Base-by-base conservation (phyloP, 2,329 filamentous ascomycete genomes). In the Dactylellina haptotyla region DNA sequence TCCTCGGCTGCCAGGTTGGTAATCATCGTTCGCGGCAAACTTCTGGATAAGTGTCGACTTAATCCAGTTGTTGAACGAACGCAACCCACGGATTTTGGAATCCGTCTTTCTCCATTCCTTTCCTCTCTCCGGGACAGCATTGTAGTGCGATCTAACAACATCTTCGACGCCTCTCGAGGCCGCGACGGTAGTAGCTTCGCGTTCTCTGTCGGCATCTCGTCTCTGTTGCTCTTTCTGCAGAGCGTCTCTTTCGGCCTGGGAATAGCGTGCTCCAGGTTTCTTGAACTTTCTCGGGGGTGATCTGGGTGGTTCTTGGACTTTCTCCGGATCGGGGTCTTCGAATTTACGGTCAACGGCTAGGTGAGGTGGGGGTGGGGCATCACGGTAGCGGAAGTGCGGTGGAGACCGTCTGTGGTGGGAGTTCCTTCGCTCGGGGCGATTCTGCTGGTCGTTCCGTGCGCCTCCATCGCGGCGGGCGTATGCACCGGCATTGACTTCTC, bases 1-100 rank as follows among this genome's bases (percentile, higher is more conserved):
- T 45, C 82, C 83, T 2, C 83, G 82, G 58, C 77, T 79, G 76
- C 45, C 83, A 81, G 75, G 61, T 6, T 76, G 73, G 1, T 89
- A 87, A 73, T 91, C 88, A 80, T 94, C 90, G 76, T 89, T 88
- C 0, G 91, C 90, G 3, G 92, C 92, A 82, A 97, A 98, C 80
- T 97, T 97, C 80, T 98, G 93, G 77, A 99, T 98, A 77, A 98
- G 87, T 54, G 91, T 94, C 79, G 92, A 97, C 84, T 99, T 99
- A 82, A 99, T 87, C 95, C 95, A 99, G 81, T 99, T 99, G 83
- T 99, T 99, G 84, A 97, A 95, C 77, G 90, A 92, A 59, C 95
- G 88, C 59, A 99, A 84, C 0, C 95, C 95, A 82, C 96, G 97
- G 84, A 99, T 99, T 78, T 91, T 90, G 81, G 91, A 96, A 79